Base-by-base conservation (phyloP, 768 basidiomycete species). In the Xerocomellus amylosporus region DNA sequence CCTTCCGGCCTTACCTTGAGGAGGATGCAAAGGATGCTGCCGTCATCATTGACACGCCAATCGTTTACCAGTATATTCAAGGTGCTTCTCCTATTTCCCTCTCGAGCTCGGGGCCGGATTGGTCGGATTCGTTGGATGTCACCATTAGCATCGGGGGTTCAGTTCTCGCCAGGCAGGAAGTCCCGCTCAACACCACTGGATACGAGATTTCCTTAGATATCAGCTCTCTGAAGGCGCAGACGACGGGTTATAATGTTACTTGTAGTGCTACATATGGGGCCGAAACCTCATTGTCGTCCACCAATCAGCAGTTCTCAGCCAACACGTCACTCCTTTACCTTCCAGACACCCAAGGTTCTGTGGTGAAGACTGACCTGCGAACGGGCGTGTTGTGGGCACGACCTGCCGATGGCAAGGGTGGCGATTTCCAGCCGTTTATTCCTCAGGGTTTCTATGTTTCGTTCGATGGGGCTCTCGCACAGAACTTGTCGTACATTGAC, bases 361-460 rank as follows among this genome's bases (percentile, higher is more conserved):
- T 79, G 26, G 79, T 79, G 1, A 81, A 81, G 64, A 73, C 77
- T 14, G 81, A 82, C 54, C 49, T 74, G 57, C 71, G 76, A 24
- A 78, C 77, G 1, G 79, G 79, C 2, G 72, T 73, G 10, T 58
- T 80, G 41, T 69, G 79, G 61, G 71, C 69, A 5, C 75, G 75
- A 49, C 71, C 70, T 52, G 68, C 53, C 6, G 31, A 61, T 45
- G 56, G 57, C n/a, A 62, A 56, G 7, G 62, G 63, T 19, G 53
- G 60, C 1, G 19, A 28, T 2, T 70, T 70, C 55, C 63, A 74
- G 55, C 70, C 78, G 0, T 68, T 85, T 12, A 67, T 91, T 53
- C 88, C 90, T 0, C 79, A 88, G 42, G 89, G 89, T 0, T 92
- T 87, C 68, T 91, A 89, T 60, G 82, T 88, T 0, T 67, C 76